Conservation (phyloP, 768 basidiomycete genomes). For the Imleria badia region DNA sequence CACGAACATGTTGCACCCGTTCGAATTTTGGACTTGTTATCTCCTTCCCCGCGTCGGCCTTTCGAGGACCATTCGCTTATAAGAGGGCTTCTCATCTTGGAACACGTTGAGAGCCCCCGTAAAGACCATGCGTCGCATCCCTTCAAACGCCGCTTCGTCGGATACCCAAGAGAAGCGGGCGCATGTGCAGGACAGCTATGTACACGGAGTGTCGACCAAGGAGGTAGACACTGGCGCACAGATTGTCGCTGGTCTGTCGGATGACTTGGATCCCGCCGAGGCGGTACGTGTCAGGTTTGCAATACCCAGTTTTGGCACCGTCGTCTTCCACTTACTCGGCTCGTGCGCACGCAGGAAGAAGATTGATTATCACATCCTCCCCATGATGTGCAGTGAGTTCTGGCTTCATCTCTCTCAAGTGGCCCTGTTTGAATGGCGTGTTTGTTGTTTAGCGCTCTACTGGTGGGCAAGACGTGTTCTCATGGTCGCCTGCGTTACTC, state of each 20-base stretch:
- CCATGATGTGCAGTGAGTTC: slow-evolving; percentile 68
- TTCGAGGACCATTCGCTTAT: background rate
- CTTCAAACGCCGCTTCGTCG: slow-evolving; percentile 10
- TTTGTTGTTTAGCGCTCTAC: slow-evolving; percentile 45
- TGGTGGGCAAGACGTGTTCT: slow-evolving; percentile 35
- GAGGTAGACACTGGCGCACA: slow-evolving; percentile 65
- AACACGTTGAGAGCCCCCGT: background rate
- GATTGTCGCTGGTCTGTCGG: slow-evolving; percentile 46
- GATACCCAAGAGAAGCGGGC: slow-evolving; percentile 14
- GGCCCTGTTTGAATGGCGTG: background rate
- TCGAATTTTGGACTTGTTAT: too few relatives aligned
- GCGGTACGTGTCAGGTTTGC: slow-evolving; percentile 50
- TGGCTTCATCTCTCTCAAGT: background rate
- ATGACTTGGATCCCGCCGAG: slow-evolving; percentile 51
- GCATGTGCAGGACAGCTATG: slow-evolving; percentile 12
- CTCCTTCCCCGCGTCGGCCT: background rate
- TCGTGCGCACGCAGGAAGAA: slow-evolving; percentile 41
- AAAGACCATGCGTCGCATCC: background rate
- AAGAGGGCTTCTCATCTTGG: background rate
- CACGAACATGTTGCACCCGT: too few relatives aligned
- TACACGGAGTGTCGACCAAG: slow-evolving; percentile 36
- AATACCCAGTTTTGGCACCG: background rate
- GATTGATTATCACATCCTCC: slow-evolving; percentile 66
- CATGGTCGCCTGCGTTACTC: background rate
- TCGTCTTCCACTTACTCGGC: background rate